Base-by-base conservation (phyloP, 108 stramenopile genomes). In the Cyclotella sp. region DNA sequence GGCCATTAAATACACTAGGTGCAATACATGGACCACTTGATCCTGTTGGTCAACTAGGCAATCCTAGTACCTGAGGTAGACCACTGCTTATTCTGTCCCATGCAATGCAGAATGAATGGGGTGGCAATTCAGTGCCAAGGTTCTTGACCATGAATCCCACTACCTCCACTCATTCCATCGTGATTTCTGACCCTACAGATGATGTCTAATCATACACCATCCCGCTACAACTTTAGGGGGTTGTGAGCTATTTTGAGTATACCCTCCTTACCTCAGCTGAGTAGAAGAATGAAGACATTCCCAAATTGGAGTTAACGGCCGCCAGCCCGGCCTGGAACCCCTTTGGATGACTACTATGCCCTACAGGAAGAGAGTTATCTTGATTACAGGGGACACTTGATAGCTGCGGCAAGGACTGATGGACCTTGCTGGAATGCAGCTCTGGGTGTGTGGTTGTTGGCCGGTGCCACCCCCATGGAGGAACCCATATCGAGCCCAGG, bases 51-150 rank as follows among this genome's bases (percentile, higher is more conserved):
- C 34, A 34, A 34, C 34, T 6, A 34, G 34, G 34, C 34, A 2
- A 34, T 34, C 14, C 44, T 67, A 18, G 41, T 75, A 0, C 74
- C 74, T 29, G 55, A 57, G 45, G 46, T 75, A 71, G 34, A 34
- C 4, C 2, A 34, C 6, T 34, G 34, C 6, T 6, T 34, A 9
- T 52, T 77, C 19, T 77, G 77, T 45, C 77, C 70, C 16, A 77
- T 77, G 77, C 70, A 71, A 46, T 51, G 41, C 42, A 21, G 70
- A 24, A 42, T 71, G 77, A 70, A 77, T 71, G 70, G 66, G 6
- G 55, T 71, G 43, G 70, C 24, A 13, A 58, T 77, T 63, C 26
- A 70, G 11, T 9, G 7, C 34, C 77, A 9, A 77, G 71, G 49
- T 77, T 77, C n/a, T 14, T 77, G 45, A 16, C 39, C 1, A 3